Conservation (phyloP, 164 flowering plant genomes). For the Nymphaea thermarum region DNA sequence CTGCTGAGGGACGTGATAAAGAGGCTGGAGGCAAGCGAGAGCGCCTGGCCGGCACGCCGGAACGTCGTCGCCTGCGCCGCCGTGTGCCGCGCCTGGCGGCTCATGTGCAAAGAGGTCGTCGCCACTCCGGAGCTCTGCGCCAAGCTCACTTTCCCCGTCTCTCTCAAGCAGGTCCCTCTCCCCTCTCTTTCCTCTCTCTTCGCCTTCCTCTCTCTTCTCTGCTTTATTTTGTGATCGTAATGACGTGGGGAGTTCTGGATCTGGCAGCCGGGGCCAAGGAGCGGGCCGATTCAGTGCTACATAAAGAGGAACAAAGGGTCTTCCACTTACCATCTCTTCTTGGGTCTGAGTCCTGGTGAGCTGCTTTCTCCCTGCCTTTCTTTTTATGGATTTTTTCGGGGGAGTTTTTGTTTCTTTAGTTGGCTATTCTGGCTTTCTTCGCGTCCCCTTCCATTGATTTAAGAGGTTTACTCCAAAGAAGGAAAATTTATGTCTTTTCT, state of each 20-base stretch:
- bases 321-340: conserved; percentile 9
- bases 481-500: too few relatives aligned
- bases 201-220: background rate
- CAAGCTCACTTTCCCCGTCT: conserved; percentile 62
- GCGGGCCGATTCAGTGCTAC: conserved; percentile 12
- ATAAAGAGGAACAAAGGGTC: conserved; percentile 13
- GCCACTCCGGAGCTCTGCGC: conserved; percentile 58
- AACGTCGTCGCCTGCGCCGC: conserved; percentile 54
- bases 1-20: conserved; percentile 52
- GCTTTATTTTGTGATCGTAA: background rate
- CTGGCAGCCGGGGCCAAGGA: conserved; percentile 12
- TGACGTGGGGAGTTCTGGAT: background rate
- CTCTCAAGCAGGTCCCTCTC: conserved; percentile 58
- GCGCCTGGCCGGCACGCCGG: conserved; percentile 60
- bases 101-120: conserved; percentile 52
- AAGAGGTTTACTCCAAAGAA: too few relatives aligned
- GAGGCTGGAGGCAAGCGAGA: conserved; percentile 64
- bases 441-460: background rate
- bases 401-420: background rate
- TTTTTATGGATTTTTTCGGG: background rate
- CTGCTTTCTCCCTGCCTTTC: background rate
- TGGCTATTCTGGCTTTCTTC: background rate
- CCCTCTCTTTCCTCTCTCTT: conserved; percentile 1
- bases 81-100: conserved; percentile 70
- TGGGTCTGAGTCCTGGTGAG: conserved; percentile 14